These are phyloP conservation scores for Flaveria robusta DNA, from an alignment of 129 eudicot species.

Conservation along the genomic window DNA sequence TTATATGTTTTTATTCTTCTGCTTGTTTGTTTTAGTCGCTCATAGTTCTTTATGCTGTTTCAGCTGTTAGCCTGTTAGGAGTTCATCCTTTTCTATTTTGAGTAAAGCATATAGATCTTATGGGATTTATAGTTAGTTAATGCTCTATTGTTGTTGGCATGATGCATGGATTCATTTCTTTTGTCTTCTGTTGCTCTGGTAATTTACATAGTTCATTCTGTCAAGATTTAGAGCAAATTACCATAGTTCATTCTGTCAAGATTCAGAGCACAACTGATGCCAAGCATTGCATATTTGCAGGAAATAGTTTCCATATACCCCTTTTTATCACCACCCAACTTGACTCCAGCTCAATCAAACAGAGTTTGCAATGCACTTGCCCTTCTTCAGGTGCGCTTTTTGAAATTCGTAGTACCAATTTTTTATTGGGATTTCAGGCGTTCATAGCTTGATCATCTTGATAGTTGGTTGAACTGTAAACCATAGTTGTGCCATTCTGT, in stretches of 20 bases:
- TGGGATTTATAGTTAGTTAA: slow-evolving; percentile 16
- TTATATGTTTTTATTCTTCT: slow-evolving; percentile 2
- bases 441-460: slow-evolving; percentile 9
- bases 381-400: slow-evolving; percentile 22
- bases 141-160: background rate
- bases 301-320: slow-evolving; percentile 25
- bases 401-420: background rate
- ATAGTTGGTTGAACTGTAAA: slow-evolving; percentile 3
- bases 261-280: slow-evolving; percentile 9
- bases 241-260: background rate
- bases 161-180: slow-evolving; percentile 9
- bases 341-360: slow-evolving; percentile 22
- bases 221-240: too few relatives aligned
- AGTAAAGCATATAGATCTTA: background rate
- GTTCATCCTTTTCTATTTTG: background rate
- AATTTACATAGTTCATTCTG: background rate
- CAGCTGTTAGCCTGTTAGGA: background rate
- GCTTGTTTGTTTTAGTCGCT: background rate
- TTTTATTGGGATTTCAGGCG: background rate
- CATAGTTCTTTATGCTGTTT: background rate
- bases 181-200: slow-evolving; percentile 2
- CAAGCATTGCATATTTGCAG: background rate
- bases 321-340: slow-evolving; percentile 16
- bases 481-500: background rate
- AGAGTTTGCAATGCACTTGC: slow-evolving; percentile 27